A percentile compares a stretch with the other conserved stretches of the same genome.
These are phyloP conservation scores for Takakia lepidozioides DNA, from an alignment of 225 moss, liverwort and hornwort genomes.

Conservation along the genomic window DNA sequence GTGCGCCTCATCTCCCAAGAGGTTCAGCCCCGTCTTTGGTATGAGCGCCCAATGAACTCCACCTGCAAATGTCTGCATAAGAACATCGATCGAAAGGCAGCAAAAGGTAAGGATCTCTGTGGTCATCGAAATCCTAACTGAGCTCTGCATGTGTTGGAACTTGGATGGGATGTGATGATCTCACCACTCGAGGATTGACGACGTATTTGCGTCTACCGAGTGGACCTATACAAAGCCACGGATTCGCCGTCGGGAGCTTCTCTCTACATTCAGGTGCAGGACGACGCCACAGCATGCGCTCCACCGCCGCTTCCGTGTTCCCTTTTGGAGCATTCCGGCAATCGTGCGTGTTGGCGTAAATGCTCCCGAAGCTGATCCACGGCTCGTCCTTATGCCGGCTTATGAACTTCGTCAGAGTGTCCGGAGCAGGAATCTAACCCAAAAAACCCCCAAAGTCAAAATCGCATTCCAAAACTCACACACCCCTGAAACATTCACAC, in stretches of 20 bases:
- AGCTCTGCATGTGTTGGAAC: no score
- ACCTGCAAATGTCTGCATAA: conserved; percentile 23
- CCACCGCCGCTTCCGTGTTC: conserved; percentile 11
- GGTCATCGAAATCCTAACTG: conserved; percentile 13
- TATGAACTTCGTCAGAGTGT: conserved; percentile 33
- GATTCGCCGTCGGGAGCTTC: conserved; percentile 2
- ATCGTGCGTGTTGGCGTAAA: conserved; percentile 15
- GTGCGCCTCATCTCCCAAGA: conserved; percentile 14
- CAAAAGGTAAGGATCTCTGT: background rate
- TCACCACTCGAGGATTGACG: conserved; percentile 70
- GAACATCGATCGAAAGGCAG: background rate
- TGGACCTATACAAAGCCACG: conserved; percentile 47
- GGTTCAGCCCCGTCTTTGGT: conserved; percentile 25
- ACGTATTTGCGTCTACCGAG: conserved; percentile 60
- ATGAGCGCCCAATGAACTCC: conserved; percentile 37
- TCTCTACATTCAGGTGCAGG: conserved; percentile 19
- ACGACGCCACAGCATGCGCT: conserved; percentile 54
- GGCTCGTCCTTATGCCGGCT: conserved; percentile 35
- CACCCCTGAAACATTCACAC: no score
- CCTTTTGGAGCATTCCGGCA: conserved; percentile 8
- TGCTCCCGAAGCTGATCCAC: conserved; percentile 58
- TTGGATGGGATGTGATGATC: no score
- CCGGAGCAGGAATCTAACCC: conserved; percentile 36
- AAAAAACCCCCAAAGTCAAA: no score
- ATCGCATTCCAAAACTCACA: no score